Base-by-base conservation (phyloP, 2,329 filamentous ascomycete genomes). In the Aspergillus candidus region DNA sequence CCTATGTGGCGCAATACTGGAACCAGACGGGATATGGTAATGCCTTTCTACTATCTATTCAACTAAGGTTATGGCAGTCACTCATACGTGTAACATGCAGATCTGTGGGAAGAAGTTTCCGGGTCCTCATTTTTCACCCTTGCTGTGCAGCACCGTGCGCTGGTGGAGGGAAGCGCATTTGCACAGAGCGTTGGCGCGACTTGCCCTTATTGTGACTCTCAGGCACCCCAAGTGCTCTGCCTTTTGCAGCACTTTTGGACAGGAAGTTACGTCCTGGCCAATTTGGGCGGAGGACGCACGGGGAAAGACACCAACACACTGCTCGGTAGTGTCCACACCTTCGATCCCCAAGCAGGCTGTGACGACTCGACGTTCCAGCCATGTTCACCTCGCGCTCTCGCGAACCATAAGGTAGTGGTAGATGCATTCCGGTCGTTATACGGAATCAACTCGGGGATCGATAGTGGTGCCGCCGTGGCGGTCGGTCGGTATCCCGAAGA, bases 61-160 rank as follows among this genome's bases (percentile, higher is more conserved):
- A 2, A 22, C 6, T 18, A 18, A 5, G 5, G 6, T 5, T 6
- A 22, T 7, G 6, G 6, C 22, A 22, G 22, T 27, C 22, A 27
- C 41, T 42, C 12, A 22, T 47, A 6, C 6, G 6, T 3, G n/a
- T 4, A 4, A 12, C 18, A 27, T 27, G 22, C 22, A 61, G 60
- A 94, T 62, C 74, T 94, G 3, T 93, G 88, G 88, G 88, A 93
- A 62, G 88, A 93, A 62, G 79, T 90, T 11, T 71, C 73, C 17
- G 84, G 86, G 33, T 82, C 79, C 15, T 89, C 85, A 0, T 93
- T 90, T 72, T 94, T 91, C 66, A 93, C 87, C 1, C 69, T 82
- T 29, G 78, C 80, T 3, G 76, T 77, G 33, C 80, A 86, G 48
- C 81, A 91, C 60, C 79, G 86, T 53, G 75, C 81, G 56, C 59